These are phyloP conservation scores for Acephala macrosclerotiorum DNA, from an alignment of 2,329 filamentous ascomycete genomes.

Conservation along the genomic window DNA sequence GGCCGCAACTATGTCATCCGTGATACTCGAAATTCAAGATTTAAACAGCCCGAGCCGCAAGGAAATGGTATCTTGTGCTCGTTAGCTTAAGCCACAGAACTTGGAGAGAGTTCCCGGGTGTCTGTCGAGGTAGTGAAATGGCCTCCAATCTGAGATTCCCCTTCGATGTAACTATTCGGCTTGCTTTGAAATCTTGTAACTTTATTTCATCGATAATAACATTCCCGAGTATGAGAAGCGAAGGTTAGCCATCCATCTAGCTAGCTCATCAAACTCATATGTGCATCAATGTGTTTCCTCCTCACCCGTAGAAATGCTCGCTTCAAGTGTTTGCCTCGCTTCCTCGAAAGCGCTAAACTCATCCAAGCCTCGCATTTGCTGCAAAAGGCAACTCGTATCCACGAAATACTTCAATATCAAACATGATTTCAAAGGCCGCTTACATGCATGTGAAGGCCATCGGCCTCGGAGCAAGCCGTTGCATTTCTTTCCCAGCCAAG, in stretches of 20 bases:
- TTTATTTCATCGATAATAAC: not conserved
- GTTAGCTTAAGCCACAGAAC: too few species aligned
- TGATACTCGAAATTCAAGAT: not conserved
- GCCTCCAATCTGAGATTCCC: too few species aligned
- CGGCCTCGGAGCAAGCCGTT: not conserved
- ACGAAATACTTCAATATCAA: slow-evolving; percentile 6
- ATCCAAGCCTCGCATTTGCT: slow-evolving; percentile 19
- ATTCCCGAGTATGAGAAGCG: not conserved
- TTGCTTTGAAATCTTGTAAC: not conserved
- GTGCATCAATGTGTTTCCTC: slow-evolving; percentile 10
- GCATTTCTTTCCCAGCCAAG: slow-evolving; percentile 12
- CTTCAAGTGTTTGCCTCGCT: not conserved
- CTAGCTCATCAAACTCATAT: not conserved
- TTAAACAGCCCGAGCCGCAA: not conserved
- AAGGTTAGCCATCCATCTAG: not conserved
- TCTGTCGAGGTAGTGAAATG: too few species aligned
- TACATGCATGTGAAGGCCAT: not conserved
- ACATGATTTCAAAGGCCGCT: not conserved
- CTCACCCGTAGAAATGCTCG: not conserved
- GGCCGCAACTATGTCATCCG: not conserved
- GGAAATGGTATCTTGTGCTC: too few species aligned
- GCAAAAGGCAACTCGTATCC: slow-evolving; percentile 17
- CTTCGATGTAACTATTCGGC: too few species aligned
- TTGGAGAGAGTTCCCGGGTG: too few species aligned
- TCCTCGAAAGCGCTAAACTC: not conserved